These are phyloP conservation scores for Hypoxylon sp. DNA, from an alignment of 2,329 filamentous ascomycete species.

Conservation along the genomic window DNA sequence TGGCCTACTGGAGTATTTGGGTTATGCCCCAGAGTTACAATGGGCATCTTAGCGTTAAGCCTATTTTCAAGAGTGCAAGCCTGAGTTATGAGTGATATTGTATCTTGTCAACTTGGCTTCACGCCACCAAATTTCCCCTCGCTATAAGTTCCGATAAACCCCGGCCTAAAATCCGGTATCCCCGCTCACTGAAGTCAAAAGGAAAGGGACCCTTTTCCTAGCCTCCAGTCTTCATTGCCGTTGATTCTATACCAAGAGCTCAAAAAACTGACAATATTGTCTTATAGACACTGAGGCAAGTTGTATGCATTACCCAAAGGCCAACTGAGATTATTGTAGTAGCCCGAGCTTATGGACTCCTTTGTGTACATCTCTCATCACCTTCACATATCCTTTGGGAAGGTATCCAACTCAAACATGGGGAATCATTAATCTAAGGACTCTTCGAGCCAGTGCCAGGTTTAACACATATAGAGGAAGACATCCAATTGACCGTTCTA, in stretches of 20 bases:
- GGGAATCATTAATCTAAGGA: background rate
- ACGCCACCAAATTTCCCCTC: background rate
- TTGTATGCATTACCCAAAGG: too few relatives aligned
- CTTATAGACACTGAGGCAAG: background rate
- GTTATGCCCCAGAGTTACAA: constrained; percentile 1
- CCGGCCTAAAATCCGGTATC: background rate
- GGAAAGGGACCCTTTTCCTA: background rate
- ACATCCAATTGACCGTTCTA: background rate
- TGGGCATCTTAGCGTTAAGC: background rate
- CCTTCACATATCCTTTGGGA: background rate
- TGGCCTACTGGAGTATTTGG: background rate
- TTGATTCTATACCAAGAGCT: background rate
- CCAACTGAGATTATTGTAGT: too few relatives aligned
- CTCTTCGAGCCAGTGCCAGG: background rate
- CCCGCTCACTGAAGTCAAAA: background rate
- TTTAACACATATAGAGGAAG: background rate
- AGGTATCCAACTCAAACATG: background rate
- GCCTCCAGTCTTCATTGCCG: background rate
- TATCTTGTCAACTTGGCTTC: background rate
- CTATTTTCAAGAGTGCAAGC: background rate
- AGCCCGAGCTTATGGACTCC: too few relatives aligned
- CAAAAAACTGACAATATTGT: background rate
- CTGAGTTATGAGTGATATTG: background rate
- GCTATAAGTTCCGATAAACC: background rate
- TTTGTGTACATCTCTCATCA: too few relatives aligned